These are phyloP conservation scores for Aechmea fasciata DNA, from an alignment of 176 grass and related monocot genomes.

Conservation along the genomic window DNA sequence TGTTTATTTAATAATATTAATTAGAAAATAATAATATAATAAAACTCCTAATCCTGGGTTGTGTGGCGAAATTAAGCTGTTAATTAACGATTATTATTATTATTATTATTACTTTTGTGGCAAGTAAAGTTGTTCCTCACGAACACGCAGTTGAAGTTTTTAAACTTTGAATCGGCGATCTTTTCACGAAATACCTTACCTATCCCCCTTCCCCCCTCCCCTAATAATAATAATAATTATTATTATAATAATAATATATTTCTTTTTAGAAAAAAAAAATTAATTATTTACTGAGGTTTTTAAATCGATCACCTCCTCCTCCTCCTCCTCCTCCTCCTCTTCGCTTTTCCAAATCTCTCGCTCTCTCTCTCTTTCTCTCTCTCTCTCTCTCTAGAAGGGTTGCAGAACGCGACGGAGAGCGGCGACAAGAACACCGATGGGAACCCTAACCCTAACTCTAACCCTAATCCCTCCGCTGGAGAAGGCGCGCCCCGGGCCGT, in stretches of 20 bases:
- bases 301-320: slow-evolving; percentile 12
- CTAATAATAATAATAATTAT: background rate
- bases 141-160: too few relatives aligned
- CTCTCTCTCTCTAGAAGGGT: slow-evolving; percentile 20
- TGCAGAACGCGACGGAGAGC: slow-evolving; percentile 69
- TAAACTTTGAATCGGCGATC: too few relatives aligned
- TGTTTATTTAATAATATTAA: too few relatives aligned
- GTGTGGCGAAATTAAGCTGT: too few relatives aligned
- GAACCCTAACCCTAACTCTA: slow-evolving; percentile 30
- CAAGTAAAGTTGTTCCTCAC: background rate
- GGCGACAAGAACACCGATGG: slow-evolving; percentile 34
- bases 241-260: background rate
- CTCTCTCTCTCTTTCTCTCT: slow-evolving; percentile 17
- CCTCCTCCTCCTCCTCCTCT: background rate
- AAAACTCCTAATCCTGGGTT: too few relatives aligned
- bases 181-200: background rate
- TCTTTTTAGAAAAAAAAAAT: background rate
- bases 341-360: slow-evolving; percentile 1
- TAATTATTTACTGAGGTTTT: background rate
- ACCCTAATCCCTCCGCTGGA: slow-evolving; percentile 17
- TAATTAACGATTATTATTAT: too few relatives aligned
- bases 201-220: background rate
- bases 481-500: background rate
- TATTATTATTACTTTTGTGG: background rate
- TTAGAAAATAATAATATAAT: too few relatives aligned